Evolutionary conservation across 208 protist genomes (phyloP).

Genomic region (Vickermania ingenoplastis): DNA sequence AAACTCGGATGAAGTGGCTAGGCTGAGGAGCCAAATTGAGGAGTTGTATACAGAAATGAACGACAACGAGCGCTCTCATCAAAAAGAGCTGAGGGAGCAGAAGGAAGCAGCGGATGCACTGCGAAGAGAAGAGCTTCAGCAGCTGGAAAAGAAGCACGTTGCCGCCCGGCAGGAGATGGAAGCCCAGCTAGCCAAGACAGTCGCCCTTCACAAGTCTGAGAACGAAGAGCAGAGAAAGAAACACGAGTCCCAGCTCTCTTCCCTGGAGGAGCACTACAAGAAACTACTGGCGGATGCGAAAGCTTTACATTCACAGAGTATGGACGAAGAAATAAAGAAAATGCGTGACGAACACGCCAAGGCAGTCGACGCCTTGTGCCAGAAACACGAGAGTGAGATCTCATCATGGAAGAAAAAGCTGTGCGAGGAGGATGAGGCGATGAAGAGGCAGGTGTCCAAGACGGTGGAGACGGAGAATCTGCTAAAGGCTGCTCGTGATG

Average conservation of each 20-base stretch:
- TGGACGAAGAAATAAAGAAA: neutral
- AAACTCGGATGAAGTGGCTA: slow-evolving; percentile 2
- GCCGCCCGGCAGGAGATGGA: slow-evolving; percentile 3
- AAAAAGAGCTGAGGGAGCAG: neutral
- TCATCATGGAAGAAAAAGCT: neutral
- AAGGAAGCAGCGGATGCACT: neutral
- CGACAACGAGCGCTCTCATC: neutral
- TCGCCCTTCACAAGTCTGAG: neutral
- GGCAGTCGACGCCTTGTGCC: neutral
- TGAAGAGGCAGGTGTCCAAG: neutral
- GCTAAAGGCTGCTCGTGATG: neutral
- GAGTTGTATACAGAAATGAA: slow-evolving; percentile 3
- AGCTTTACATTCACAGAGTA: neutral
- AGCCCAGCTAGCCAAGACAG: neutral
- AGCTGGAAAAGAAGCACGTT: slow-evolving; percentile 1
- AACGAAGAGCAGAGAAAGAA: neutral
- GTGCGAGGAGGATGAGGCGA: neutral
- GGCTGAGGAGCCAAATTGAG: neutral
- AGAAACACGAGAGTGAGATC: neutral
- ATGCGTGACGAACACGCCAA: slow-evolving; percentile 1
- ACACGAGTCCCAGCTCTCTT: neutral
- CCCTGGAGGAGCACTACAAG: neutral
- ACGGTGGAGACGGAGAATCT: neutral
- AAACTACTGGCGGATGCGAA: neutral
- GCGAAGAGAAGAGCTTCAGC: neutral